Conservation (phyloP, 345 rosid genomes). For the Arabis hirsuta region DNA sequence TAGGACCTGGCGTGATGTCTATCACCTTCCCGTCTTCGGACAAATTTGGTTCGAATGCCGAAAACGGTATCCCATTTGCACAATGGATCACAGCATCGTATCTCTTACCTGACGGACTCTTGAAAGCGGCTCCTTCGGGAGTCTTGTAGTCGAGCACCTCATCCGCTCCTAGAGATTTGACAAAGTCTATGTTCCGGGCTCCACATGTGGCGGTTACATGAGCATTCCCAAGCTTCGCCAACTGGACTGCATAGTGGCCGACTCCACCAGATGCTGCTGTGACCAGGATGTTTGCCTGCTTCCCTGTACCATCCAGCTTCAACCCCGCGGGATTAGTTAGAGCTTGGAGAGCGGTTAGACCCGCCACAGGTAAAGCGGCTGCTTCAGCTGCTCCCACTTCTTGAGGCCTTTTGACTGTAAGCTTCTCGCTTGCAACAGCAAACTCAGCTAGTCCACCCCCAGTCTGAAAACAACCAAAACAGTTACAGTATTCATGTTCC, state of each 20-base stretch:
- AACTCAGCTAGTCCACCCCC: conserved; percentile 74
- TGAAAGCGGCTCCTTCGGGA: conserved; percentile 72
- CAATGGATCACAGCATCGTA: conserved; percentile 79
- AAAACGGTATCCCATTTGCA: conserved; percentile 63
- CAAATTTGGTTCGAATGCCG: conserved; percentile 68
- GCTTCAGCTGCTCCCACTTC: conserved; percentile 75
- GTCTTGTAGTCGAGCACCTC: conserved; percentile 85
- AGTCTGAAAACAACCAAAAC: conserved; percentile 39
- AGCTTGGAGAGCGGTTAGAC: conserved; percentile 68
- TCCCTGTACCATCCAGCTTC: conserved; percentile 65
- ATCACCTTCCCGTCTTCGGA: conserved; percentile 65
- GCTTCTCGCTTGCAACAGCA: conserved; percentile 62
- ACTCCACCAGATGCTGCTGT: conserved; percentile 91
- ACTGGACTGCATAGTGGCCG: conserved; percentile 78
- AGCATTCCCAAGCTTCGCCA: conserved; percentile 72
- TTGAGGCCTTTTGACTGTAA: conserved; percentile 58
- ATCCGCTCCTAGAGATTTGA: conserved; percentile 77
- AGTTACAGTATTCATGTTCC: not conserved
- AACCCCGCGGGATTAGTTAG: conserved; percentile 62
- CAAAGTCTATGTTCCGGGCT: conserved; percentile 65
- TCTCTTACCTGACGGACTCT: conserved; percentile 72
- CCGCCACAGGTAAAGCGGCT: conserved; percentile 69
- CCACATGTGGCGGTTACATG: conserved; percentile 92
- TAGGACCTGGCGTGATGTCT: conserved; percentile 58
- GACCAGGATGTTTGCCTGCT: conserved; percentile 59